Conservation (phyloP, 805 yeast species). For the Clavispora fructus region DNA sequence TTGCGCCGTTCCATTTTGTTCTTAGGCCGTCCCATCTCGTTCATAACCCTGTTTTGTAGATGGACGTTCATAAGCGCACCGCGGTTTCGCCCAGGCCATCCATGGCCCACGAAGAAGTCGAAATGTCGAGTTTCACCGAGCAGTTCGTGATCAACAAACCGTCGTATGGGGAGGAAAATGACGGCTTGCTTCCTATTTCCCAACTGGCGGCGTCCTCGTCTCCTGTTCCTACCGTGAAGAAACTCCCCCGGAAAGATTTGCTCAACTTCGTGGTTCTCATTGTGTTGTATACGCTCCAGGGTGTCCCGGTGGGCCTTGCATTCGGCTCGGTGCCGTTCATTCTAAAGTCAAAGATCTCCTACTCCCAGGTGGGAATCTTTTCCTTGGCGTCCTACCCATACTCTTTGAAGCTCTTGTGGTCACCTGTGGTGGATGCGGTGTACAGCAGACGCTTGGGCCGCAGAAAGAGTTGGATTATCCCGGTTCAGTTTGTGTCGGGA, state of each 20-base stretch:
- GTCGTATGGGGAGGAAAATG: slow-evolving; percentile 28
- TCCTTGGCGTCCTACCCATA: slow-evolving; percentile 93
- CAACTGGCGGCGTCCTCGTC: neutral
- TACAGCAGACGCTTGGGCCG: slow-evolving; percentile 68
- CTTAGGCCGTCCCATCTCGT: neutral
- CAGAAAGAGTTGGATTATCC: slow-evolving; percentile 90
- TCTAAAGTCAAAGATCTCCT: slow-evolving; percentile 74
- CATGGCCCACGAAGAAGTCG: neutral
- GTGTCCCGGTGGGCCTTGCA: slow-evolving; percentile 94
- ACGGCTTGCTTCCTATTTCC: slow-evolving; percentile 31
- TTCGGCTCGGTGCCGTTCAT: slow-evolving; percentile 93
- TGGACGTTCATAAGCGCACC: slow-evolving; percentile 14
- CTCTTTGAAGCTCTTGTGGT: slow-evolving; percentile 87
- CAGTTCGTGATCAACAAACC: slow-evolving; percentile 8
- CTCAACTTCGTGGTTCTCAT: slow-evolving; percentile 57
- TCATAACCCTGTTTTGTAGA: neutral
- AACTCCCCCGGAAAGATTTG: slow-evolving; percentile 10
- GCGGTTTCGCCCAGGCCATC: neutral
- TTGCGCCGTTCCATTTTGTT: neutral
- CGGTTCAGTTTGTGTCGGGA: slow-evolving; percentile 82
- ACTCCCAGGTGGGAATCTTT: slow-evolving; percentile 86
- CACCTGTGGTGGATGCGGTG: slow-evolving; percentile 90
- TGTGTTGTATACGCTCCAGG: slow-evolving; percentile 78
- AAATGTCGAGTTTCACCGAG: neutral
- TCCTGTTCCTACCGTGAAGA: slow-evolving; percentile 1